Base-by-base conservation (phyloP, 1,284 basidiomycete genomes). In the Ustilago loliicola region DNA sequence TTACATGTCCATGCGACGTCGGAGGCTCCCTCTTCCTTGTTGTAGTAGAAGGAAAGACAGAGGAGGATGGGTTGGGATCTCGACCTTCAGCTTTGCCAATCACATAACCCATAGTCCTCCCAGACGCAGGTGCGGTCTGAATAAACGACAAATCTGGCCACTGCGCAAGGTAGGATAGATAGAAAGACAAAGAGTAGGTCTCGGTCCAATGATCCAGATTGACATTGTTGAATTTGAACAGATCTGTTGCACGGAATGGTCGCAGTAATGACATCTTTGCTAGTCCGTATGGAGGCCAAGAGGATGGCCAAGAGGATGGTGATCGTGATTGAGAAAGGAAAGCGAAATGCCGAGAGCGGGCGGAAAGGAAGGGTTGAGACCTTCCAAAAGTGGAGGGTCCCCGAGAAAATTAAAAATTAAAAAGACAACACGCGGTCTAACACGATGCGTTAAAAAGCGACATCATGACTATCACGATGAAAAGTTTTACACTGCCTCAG, bases 141-240 rank as follows among this genome's bases (percentile, higher is more conserved):
- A 91, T 91, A 74, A 91, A 92, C 84, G 93, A 95, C 30, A 96
- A 88, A 86, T 96, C 94, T 4, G 94, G 94, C 94, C 94, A 96
- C 64, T 92, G 90, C 8, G 92, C 90, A 63, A 96, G 90, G 85
- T 96, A 96, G 85, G 88, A 91, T 50, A 96, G 88, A 86, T 96
- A 96, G 87, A 96, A 96, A 30, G 89, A 90, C 80, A 93, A 91
- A 53, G 91, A 91, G 86, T 95, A 96, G 21, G 95, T 96, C 88
- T 96, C 95, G 53, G 94, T 96, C 93, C 93, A 96, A 61, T 95
- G 89, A 86, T 96, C 94, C 83, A 96, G 88, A 86, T 96, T 96
- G 70, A 95, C 95, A 36, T 94, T 94, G 86, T 96, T 96, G 88
- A 95, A 96, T 79, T 90, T 92, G 89, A 96, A 95, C 87, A 96